Percentiles rank a stretch among this genome's conserved stretches.
These are phyloP conservation scores for Cladorrhinum sp. DNA, from an alignment of 2,329 filamentous ascomycete species.

Conservation along the genomic window DNA sequence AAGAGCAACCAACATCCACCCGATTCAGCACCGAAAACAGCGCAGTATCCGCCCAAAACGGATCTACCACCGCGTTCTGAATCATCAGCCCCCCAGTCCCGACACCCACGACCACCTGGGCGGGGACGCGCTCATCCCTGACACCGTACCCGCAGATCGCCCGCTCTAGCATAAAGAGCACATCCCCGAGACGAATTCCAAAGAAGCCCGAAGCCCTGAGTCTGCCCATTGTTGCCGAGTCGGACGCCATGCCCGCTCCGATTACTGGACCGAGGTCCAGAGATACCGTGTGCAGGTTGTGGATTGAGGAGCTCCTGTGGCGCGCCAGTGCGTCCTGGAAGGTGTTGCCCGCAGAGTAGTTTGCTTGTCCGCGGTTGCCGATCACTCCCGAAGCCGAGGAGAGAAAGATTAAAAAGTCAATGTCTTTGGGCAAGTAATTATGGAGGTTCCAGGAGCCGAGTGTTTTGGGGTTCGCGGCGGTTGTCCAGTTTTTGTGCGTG, in stretches of 20 bases:
- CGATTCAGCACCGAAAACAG: slow-evolving; percentile 48
- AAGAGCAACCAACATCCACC: slow-evolving; percentile 41
- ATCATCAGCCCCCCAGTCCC: slow-evolving; percentile 52
- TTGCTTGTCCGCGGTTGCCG: slow-evolving; percentile 15
- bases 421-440: slow-evolving; percentile 11
- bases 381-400: slow-evolving; percentile 16
- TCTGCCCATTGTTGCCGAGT: slow-evolving; percentile 45
- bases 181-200: slow-evolving; percentile 50
- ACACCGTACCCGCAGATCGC: slow-evolving; percentile 41
- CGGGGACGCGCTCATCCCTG: slow-evolving; percentile 34
- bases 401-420: slow-evolving; percentile 14
- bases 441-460: slow-evolving; percentile 41
- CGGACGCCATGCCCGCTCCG: slow-evolving; percentile 50
- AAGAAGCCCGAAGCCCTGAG: slow-evolving; percentile 53
- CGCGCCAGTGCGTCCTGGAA: slow-evolving; percentile 15
- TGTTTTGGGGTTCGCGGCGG: slow-evolving; percentile 41
- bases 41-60: slow-evolving; percentile 52
- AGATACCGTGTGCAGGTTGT: slow-evolving; percentile 26
- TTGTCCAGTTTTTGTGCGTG: slow-evolving; percentile 31
- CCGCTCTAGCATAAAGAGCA: slow-evolving; percentile 44
- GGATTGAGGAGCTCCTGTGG: not conserved
- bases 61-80: slow-evolving; percentile 51
- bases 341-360: slow-evolving; percentile 15
- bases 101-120: slow-evolving; percentile 51
- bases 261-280: slow-evolving; percentile 45